Evolutionary conservation across 768 basidiomycete species (phyloP).

Genomic region (Pleurotus ostreatus): DNA sequence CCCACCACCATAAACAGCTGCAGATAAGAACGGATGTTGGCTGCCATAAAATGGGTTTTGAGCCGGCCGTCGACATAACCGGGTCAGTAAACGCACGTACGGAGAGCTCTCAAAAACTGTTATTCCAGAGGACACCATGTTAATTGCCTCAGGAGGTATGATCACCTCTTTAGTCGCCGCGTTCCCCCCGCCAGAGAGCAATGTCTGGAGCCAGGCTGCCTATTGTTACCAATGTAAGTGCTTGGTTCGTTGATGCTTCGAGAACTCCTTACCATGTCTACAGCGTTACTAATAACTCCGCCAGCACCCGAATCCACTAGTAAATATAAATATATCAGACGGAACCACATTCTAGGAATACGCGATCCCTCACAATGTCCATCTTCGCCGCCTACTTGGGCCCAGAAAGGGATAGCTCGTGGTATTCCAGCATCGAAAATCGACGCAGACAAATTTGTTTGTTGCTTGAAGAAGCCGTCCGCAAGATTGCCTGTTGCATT

Average conservation of each 20-base stretch:
- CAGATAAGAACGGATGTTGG: conserved; percentile 20
- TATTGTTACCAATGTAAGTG: conserved; percentile 2
- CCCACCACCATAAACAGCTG: conserved; percentile 21
- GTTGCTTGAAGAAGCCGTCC: conserved; percentile 18
- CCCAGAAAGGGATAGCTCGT: conserved; percentile 17
- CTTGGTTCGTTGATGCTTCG: too few species aligned
- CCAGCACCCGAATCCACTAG: conserved; percentile 22
- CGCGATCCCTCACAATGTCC: conserved; percentile 15
- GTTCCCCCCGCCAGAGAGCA: conserved; percentile 21
- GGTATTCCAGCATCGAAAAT: conserved; percentile 18
- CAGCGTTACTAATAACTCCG: conserved; percentile 24
- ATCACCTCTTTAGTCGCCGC: conserved; percentile 18
- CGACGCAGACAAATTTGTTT: conserved; percentile 15
- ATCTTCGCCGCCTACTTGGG: conserved; percentile 16
- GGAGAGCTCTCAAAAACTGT: conserved; percentile 14
- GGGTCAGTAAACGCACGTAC: conserved; percentile 9
- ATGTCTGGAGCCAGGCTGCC: conserved; percentile 26
- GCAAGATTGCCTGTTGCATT: conserved; percentile 21
- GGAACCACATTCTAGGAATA: neutral
- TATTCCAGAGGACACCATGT: conserved; percentile 19
- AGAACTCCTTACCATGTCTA: conserved; percentile 18
- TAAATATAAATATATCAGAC: neutral
- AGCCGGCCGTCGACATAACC: too few species aligned
- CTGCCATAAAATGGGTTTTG: neutral
- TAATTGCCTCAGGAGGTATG: conserved; percentile 20